phyloP scores from a whole-genome alignment of 306 rosid genomes.

The Lupinus albus region DNA sequence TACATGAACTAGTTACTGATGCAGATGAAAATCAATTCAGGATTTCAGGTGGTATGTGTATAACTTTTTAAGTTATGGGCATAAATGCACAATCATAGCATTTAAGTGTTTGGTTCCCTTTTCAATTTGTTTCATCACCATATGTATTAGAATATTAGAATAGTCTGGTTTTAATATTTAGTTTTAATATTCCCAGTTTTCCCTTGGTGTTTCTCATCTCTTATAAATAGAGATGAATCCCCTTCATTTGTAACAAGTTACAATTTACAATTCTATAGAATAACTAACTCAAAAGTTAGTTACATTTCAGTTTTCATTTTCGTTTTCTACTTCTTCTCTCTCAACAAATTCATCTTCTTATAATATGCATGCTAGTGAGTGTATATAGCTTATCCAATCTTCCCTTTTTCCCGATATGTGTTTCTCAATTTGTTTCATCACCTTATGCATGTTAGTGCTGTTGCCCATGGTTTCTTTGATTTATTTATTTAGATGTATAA shows the following conservation, averaged over 20 bases:
- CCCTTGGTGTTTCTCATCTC: too few relatives aligned
- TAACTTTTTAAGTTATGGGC: not conserved
- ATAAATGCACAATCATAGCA: not conserved
- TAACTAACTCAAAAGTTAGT: too few relatives aligned
- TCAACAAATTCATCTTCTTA: too few relatives aligned
- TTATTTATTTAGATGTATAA: not conserved
- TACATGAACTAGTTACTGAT: not conserved
- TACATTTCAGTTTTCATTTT: too few relatives aligned
- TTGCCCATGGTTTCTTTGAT: constrained; percentile 4
- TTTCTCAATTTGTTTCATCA: too few relatives aligned
- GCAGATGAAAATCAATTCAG: not conserved
- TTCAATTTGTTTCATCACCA: constrained; percentile 2
- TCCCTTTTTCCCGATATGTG: not conserved
- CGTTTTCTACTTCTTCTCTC: too few relatives aligned
- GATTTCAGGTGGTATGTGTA: not conserved
- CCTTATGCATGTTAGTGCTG: too few relatives aligned
- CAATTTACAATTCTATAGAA: too few relatives aligned
- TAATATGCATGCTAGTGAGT: not conserved
- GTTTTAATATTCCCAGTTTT: too few relatives aligned
- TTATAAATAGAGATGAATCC: too few relatives aligned
- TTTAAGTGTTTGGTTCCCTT: not conserved
- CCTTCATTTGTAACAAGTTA: too few relatives aligned
- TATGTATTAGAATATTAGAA: not conserved
- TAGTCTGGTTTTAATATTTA: too few relatives aligned
- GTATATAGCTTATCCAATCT: not conserved